Evolutionary conservation across 208 protist species (phyloP), one percentile per base, ranked within the genome.

Genomic region (Trypanosoma platydactyli): DNA sequence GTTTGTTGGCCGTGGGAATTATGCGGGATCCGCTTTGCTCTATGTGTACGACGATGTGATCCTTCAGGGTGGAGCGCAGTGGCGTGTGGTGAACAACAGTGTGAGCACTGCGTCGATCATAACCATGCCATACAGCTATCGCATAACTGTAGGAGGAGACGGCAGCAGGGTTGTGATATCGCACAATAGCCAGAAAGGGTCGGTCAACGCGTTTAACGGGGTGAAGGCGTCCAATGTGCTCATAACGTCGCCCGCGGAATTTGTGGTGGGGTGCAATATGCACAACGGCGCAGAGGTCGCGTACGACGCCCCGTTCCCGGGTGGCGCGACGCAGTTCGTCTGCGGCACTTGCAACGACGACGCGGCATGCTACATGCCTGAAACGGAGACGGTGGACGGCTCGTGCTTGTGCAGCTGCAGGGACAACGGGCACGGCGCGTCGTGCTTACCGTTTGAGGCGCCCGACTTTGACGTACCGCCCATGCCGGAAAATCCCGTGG

Each of bases 321-420:
- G 2, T 12, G 29, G 2, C 6, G 30, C 24, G 5, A 64, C 33
- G 29, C 11, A n/a, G 30, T 54, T 64, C 40, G 18, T 5, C 13
- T 64, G 58, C 35, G 41, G 58, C 3, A 11, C 58, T 5, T 64
- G 58, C 18, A 29, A 64, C 29, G 27, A 46, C 11, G 22, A 51
- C 27, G 58, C 41, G 40, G 20, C 9, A 6, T 64, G 58, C 35
- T 51, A 64, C 58, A 54, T 51, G 58, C 58, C 46, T n/a, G 46
- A 24, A n/a, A 22, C 46, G 46, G 6, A 7, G 46, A 24, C 46
- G 46, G n/a, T 51, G 46, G 46, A 22, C 20, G 46, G 46, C 46
- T 9, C 46, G 46, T 51, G 46, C 46, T 15, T 5, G 46, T 51
- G 46, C 46, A 51, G n/a, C 7, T 22, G 46, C 7, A 22, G 20